Base-by-base conservation (phyloP, 129 eudicot species). In the Arctium lappa region DNA sequence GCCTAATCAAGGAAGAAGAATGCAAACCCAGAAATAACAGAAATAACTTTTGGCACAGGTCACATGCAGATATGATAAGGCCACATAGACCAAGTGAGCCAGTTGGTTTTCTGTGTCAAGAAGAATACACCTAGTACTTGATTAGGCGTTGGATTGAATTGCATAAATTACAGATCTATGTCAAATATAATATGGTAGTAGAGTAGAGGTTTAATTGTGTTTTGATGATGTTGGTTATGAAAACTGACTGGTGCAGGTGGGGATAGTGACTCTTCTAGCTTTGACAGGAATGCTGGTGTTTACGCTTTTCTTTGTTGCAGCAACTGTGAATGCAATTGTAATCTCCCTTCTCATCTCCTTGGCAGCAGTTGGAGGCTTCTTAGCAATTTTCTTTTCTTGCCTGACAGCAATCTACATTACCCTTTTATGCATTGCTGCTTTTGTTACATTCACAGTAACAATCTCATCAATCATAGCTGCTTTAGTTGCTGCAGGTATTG, bases 331-430 rank as follows among this genome's bases (percentile, higher is more conserved):
- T 83, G 97, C 99, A 48, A 80, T 95, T 38, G 87, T 91, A 68
- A 83, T 95, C 78, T 93, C 97, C 30, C 88, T 89, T 75, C 87
- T 95, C 68, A 36, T 93, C 83, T 91, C 97, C 34, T 29, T 95
- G 83, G 99, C 93, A 22, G 99, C 95, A 80, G 91, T 87, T 40
- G 99, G 99, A 68, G 97, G 97, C 80, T 91, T 91, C 83, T 82
- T 95, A 89, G 97, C 97, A 32, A 38, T 95, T 68, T 95, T 95
- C 93, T 95, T 95, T 81, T 65, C 91, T 72, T 95, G 86, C 85
- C 68, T 93, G 70, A 83, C 97, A 62, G 91, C 90, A 56, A 80
- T 88, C 44, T 95, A 95, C 77, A 76, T 95, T 53, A 92, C 89
- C 65, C 89, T 92, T 2, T 79, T 95, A 71, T 85, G 90, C 8